Evolutionary conservation across 2,329 filamentous ascomycete genomes (phyloP), one percentile per base, ranked within the genome.

Genomic region (Plectosphaerella sp.): DNA sequence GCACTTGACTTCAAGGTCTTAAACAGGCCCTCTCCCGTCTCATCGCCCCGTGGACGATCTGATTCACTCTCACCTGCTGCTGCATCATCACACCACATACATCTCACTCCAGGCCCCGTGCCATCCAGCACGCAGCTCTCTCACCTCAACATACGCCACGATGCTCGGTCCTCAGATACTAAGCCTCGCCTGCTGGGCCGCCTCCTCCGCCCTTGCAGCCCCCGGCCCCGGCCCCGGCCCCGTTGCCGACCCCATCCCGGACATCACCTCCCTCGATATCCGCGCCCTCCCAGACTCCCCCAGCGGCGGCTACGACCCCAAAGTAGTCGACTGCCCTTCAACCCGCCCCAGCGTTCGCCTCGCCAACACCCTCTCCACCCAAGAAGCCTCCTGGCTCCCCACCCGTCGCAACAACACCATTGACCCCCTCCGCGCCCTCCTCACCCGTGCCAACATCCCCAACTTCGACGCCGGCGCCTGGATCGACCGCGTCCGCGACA

Each of bases 391-490:
- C 64, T 97, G 92, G 91, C 76, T 96, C 14, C 64, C 82, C 48
- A 76, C 76, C 54, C 82, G 93, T 53, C 82, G 91, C 57, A 82
- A 83, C 55, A 86, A 86, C 57, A 95, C 91, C 0, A 72, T 92
- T 16, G 70, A 82, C 10, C 84, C 89, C n/a, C 86, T 97, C 79
- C 81, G 78, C 51, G 78, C 87, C 16, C 84, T 96, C 58, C 77
- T 97, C 49, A 74, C 74, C 16, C 81, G 88, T 53, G 77, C 89
- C 62, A 83, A 83, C 60, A 92, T 97, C 56, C 71, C 80, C n/a
- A 83, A 80, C 54, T 93, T 97, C 56, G 86, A 96, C 68, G 86
- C 84, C n/a, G 75, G 74, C 1, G 65, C 71, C 2, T 97, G 94
- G 65, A 83, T 97, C 60, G 77, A 85, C 50, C 72, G 71, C 54